Evolutionary conservation across 2,329 filamentous ascomycete species (phyloP), one percentile per base, ranked within the genome.

Genomic region (Ascochyta clinopodiicola): DNA sequence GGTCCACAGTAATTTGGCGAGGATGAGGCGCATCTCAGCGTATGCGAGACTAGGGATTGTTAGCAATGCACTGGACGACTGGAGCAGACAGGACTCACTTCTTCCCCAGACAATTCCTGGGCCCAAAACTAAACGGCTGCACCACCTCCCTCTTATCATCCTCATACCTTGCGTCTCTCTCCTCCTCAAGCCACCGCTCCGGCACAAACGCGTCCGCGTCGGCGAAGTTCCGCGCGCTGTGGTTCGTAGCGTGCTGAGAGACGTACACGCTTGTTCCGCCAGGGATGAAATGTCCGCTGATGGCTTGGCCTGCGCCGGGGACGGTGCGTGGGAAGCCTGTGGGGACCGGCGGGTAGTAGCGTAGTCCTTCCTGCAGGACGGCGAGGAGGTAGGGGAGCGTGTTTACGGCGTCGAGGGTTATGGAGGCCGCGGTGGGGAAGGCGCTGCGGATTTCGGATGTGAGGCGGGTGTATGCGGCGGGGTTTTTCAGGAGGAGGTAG

Each of bases 111-210:
- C 69, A 72, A 34, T 68, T 69, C 25, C 65, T 51, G 4, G 69
- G 68, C 2, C 68, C 69, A 46, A 68, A 69, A 4, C 58, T 63
- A 51, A 72, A 72, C 19, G 69, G 64, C 24, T 70, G 61, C 12
- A 75, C 56, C 0, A 56, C 61, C 1, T 70, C 70, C 17, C 64
- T 61, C 9, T 72, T 73, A 38, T 79, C 77, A 5, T 51, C 47
- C 2, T 42, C 46, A 39, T 73, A 79, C 4, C 35, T 32, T 0
- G 0, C 25, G 2, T 24, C 24, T 29, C 66, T 53, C 10, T 70
- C 61, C 22, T 71, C 67, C 1, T 68, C 66, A 4, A 80, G 55
- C 77, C 77, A 81, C 9, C 79, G 59, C 59, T 72, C 71, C 1
- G 71, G 70, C 10, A 57, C 61, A 37, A 57, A 74, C 0, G 17